Base-by-base conservation (phyloP, 306 rosid species). In the Albizia julibrissin region DNA sequence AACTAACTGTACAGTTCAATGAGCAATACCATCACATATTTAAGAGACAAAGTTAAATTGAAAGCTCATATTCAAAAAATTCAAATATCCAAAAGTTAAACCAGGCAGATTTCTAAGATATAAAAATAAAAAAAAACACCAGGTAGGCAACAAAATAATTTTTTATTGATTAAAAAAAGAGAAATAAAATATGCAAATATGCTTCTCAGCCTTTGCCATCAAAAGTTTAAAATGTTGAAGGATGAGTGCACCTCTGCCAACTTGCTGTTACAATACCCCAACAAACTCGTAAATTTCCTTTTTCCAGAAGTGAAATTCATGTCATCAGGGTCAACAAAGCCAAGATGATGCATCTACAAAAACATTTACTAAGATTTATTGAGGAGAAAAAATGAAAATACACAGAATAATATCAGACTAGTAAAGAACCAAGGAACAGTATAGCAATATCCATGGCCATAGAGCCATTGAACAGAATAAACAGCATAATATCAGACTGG, bases 251-350 rank as follows among this genome's bases (percentile, higher is more conserved):
- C 99, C 97, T 95, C 92, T 18, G 99, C 99, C 39, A 95, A 88
- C 89, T 95, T 95, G 94, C 99, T 95, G 90, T 88, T 82, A 12
- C 93, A 42, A 82, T 95, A 95, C 74, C 98, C 99, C 39, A 87
- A 78, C 76, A 95, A 6, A 90, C 99, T 95, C 39, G 97, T 76
- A 83, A 42, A 95, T 80, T 89, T 93, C 87, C 90, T 89, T 87
- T 88, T 91, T 68, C 91, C 91, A 56, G 94, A 92, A 56, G 90
- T 86, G 50, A 90, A 54, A 77, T 93, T 95, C 98, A 95, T 92
- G 89, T 95, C 99, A 74, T 91, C 94, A 3, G 94, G 52, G 80
- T 95, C 99, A 40, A 95, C 90, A 83, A 95, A 95, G 80, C 98
- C 99, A 85, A 95, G 82, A 78, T 92, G 82, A 86, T 95, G 99